Conservation (phyloP, 768 basidiomycete genomes). For the Kwoniella newhampshirensis region DNA sequence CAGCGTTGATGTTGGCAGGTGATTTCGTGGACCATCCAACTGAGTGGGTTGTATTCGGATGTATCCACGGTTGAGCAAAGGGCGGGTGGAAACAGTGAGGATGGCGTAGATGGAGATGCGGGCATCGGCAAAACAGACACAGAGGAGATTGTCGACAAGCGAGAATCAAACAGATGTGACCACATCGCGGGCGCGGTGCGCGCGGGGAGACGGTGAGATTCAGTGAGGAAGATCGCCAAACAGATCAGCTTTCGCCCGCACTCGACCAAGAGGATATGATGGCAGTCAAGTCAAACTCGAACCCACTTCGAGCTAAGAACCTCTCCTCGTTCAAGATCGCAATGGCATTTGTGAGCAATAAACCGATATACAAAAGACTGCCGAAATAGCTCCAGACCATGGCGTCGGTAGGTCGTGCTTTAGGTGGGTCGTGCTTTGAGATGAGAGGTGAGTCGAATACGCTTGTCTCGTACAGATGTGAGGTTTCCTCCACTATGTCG, state of each 20-base stretch:
- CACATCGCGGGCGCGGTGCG: too few species aligned
- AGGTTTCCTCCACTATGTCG: too few species aligned
- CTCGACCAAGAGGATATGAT: too few species aligned
- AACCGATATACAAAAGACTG: conserved; percentile 72
- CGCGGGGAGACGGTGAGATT: too few species aligned
- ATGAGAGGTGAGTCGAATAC: too few species aligned
- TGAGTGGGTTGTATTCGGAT: conserved; percentile 49
- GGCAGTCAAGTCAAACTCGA: conserved; percentile 23
- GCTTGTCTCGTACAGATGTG: too few species aligned
- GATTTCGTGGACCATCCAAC: conserved; percentile 76
- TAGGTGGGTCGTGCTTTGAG: too few species aligned
- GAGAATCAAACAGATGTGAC: neutral
- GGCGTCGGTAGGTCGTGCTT: neutral
- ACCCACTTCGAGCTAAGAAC: conserved; percentile 87
- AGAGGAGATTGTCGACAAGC: neutral
- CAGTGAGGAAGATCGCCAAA: conserved; percentile 1
- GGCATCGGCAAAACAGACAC: neutral
- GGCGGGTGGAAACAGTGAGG: neutral
- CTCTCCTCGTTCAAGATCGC: conserved; percentile 94
- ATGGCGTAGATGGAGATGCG: neutral
- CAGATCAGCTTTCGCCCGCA: too few species aligned
- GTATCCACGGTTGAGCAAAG: neutral
- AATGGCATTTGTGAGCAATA: conserved; percentile 89
- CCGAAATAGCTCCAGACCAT: conserved; percentile 52
- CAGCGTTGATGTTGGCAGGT: conserved; percentile 36